Percentiles rank a stretch among this genome's conserved stretches.
These are phyloP conservation scores for Cercospora sp. DNA, from an alignment of 2,329 filamentous ascomycete genomes.

Conservation along the genomic window DNA sequence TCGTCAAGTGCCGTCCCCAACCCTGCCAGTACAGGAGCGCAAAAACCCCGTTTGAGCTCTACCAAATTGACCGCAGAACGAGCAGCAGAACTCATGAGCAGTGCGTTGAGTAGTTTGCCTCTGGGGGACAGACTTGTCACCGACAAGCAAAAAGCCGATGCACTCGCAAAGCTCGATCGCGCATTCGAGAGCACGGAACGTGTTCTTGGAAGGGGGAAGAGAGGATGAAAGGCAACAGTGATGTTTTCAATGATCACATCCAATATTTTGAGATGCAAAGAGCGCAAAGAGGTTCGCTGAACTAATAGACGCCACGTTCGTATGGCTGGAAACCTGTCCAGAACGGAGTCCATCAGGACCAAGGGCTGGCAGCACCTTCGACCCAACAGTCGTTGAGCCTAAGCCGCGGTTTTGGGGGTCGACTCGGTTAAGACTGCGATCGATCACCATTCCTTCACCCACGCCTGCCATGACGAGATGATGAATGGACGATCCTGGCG, in stretches of 20 bases:
- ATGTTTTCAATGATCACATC: not conserved
- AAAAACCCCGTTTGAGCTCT: constrained; percentile 25
- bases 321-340: not conserved
- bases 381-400: not conserved
- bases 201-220: constrained; percentile 25
- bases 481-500: not conserved
- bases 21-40: constrained; percentile 18
- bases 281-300: not conserved
- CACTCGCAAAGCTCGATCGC: constrained; percentile 49
- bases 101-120: constrained; percentile 49
- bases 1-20: constrained; percentile 1
- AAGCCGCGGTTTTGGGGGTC: not conserved
- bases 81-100: constrained; percentile 50
- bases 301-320: not conserved
- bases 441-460: not conserved
- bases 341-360: not conserved
- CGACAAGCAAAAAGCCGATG: constrained; percentile 47
- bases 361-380: not conserved
- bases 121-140: constrained; percentile 39
- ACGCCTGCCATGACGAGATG: not conserved
- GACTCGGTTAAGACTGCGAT: not conserved
- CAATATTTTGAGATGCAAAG: not conserved
- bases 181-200: constrained; percentile 37
- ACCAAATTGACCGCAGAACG: constrained; percentile 42
- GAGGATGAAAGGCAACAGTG: constrained; percentile 5